Conservation (phyloP, 768 basidiomycete species). For the Boletus coccyginus region DNA sequence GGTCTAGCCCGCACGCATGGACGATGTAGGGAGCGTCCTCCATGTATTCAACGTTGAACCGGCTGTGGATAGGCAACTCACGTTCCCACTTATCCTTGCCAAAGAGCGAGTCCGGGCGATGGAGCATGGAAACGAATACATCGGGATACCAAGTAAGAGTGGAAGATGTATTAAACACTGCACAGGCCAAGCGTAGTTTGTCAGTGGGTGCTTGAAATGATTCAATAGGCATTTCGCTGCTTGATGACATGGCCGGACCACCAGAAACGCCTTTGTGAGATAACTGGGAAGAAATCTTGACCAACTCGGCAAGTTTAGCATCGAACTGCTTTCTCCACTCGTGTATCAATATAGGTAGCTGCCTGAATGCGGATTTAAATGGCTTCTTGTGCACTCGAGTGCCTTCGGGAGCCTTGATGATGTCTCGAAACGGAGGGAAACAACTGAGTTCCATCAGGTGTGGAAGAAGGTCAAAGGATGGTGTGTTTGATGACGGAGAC, state of each 20-base stretch:
- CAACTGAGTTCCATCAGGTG: not conserved
- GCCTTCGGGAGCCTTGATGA: slow-evolving; percentile 1
- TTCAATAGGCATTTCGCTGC: not conserved
- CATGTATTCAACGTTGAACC: not conserved
- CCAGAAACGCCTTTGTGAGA: not conserved
- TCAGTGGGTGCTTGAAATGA: not conserved
- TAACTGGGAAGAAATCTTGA: not conserved
- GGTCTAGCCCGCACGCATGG: slow-evolving; percentile 1
- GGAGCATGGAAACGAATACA: not conserved
- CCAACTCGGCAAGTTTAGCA: not conserved
- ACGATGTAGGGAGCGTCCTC: not conserved
- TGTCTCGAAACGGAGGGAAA: not conserved
- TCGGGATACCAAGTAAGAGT: not conserved
- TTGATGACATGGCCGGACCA: not conserved
- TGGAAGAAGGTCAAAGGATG: not conserved
- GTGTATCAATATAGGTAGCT: not conserved
- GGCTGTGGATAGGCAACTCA: not conserved
- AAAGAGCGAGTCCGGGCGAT: no score
- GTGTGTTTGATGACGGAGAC: not conserved
- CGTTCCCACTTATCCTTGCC: not conserved
- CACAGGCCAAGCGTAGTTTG: slow-evolving; percentile 3
- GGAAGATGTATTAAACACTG: not conserved
- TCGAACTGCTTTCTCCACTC: slow-evolving; percentile 4
- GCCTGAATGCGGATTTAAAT: slow-evolving; percentile 7
- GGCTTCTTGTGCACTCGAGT: not conserved